Base-by-base conservation (phyloP, 345 rosid genomes). In the Balakata baccata region DNA sequence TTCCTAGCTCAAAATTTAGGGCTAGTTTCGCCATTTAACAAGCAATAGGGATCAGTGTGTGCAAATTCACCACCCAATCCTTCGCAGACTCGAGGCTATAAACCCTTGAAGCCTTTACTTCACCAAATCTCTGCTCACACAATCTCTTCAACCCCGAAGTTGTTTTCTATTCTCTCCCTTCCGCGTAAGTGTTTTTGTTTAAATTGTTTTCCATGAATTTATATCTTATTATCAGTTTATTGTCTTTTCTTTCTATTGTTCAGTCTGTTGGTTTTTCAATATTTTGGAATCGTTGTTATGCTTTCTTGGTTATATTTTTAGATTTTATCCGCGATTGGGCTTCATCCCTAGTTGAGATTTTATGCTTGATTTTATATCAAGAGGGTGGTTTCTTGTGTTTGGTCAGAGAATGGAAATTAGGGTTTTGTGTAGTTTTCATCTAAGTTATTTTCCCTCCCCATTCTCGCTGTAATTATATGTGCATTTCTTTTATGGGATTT, bases 31-130 rank as follows among this genome's bases (percentile, higher is more conserved):
- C 20, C 64, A 56, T 29, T 29, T 29, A 29, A 29, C 34, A 29
- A 29, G 34, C 34, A 29, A 29, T 29, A 29, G 34, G 34, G 34
- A 29, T 2, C 34, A 29, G 34, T 29, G 34, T 29, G 34, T 29
- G 34, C 34, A 29, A 29, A 14, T 54, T 54, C 18, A n/a, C 59
- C 20, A 20, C 14, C n/a, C 3, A 23, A 29, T 67, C 70, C 14
- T 16, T 20, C 11, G 3, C 34, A 10, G 29, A 5, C 41, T 50
- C 22, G 41, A 16, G 41, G n/a, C 57, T 67, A 49, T 67, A 67
- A 49, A 67, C 70, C 70, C 70, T 67, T 43, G 70, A 67, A 67
- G 7, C 70, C 41, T 67, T 0, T 38, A 11, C 5, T n/a, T 8
- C 49, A 5, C 7, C 22, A 61, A 14, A 25, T 61, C 45, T 37